Percentiles rank a stretch among this genome's conserved stretches.
Conservation (phyloP, 139 green algal genomes). For the Picochlorum sp. region DNA sequence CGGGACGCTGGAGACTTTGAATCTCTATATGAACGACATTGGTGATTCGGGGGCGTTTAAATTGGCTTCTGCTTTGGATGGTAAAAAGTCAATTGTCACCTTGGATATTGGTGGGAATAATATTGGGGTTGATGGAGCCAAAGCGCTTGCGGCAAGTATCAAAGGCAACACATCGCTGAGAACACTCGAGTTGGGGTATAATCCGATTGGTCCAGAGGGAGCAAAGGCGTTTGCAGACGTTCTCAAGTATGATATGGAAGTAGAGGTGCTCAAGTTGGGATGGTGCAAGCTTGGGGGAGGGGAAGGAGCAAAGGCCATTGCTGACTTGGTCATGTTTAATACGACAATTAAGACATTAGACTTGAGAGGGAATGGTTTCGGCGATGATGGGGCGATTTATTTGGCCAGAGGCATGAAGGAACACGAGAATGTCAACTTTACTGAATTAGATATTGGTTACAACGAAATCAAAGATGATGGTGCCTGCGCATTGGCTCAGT, state of each 20-base stretch:
- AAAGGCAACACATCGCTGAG: slow-evolving; percentile 38
- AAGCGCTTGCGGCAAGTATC: slow-evolving; percentile 35
- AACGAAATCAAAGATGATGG: slow-evolving; percentile 99
- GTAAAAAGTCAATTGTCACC: slow-evolving; percentile 46
- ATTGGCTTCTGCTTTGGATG: slow-evolving; percentile 53
- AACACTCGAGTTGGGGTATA: slow-evolving; percentile 87
- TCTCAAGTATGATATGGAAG: slow-evolving; percentile 78
- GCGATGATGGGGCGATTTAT: slow-evolving; percentile 63
- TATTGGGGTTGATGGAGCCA: slow-evolving; percentile 65
- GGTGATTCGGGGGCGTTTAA: slow-evolving; percentile 62
- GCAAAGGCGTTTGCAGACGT: slow-evolving; percentile 64
- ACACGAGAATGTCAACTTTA: slow-evolving; percentile 67
- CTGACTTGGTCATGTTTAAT: slow-evolving; percentile 91
- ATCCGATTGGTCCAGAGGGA: slow-evolving; percentile 80
- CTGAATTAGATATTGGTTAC: slow-evolving; percentile 92
- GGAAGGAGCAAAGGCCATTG: slow-evolving; percentile 66
- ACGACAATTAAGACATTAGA: slow-evolving; percentile 69
- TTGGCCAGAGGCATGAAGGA: slow-evolving; percentile 41
- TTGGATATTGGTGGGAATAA: slow-evolving; percentile 97
- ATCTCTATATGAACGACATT: slow-evolving; percentile 97
- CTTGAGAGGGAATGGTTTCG: slow-evolving; percentile 83
- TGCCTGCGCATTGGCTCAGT: slow-evolving; percentile 84
- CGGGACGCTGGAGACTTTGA: slow-evolving; percentile 65
- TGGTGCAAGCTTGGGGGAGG: slow-evolving; percentile 91
- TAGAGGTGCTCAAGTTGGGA: slow-evolving; percentile 76